Evolutionary conservation across 2,329 filamentous ascomycete species (phyloP), one percentile per base, ranked within the genome.

Genomic region (Septoria linicola): DNA sequence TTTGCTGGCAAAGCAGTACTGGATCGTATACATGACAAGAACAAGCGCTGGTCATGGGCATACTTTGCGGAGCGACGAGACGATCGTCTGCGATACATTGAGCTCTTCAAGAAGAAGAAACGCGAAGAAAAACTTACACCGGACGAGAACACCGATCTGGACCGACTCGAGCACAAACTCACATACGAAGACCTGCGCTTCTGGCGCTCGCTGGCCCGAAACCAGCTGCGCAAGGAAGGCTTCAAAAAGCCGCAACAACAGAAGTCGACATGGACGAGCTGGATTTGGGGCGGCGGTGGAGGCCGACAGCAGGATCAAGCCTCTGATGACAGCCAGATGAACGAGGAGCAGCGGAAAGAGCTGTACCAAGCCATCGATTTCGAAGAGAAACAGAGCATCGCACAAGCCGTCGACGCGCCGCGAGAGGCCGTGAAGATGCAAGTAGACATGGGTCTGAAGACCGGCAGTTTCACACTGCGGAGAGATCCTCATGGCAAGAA

Each of bases 311-410:
- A 80, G 43, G 77, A 85, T 43, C 80, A 87, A 34, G 78, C 87
- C 37, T 78, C 84, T 3, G 87, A 95, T 60, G 87, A 91, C 56
- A 88, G 85, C 0, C 82, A 89, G 53, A 95, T 99, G 79, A 95
- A 89, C 0, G 93, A 99, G 55, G 85, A 97, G 70, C 91, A 99
- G 68, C 85, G 92, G 35, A 90, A 97, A 68, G 92, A 99, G 71
- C 80, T 99, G 8, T 99, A 97, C 69, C 87, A 95, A 61, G 95
- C 89, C 42, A 99, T 99, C 63, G 93, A 97, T 64, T 99, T 92
- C 85, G 89, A 99, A 57, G 93, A 99, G 71, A 97, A 96, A 75
- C 85, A 91, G 54, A 88, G 87, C 1, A 79, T 99, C 32, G 80
- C 89, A 0, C 90, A 96, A 60, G 85, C 87, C 35, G 85, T 99